Evolutionary conservation across 257 asterid genomes (phyloP), one percentile per base, ranked within the genome.

Genomic region (Haberlea rhodopensis): DNA sequence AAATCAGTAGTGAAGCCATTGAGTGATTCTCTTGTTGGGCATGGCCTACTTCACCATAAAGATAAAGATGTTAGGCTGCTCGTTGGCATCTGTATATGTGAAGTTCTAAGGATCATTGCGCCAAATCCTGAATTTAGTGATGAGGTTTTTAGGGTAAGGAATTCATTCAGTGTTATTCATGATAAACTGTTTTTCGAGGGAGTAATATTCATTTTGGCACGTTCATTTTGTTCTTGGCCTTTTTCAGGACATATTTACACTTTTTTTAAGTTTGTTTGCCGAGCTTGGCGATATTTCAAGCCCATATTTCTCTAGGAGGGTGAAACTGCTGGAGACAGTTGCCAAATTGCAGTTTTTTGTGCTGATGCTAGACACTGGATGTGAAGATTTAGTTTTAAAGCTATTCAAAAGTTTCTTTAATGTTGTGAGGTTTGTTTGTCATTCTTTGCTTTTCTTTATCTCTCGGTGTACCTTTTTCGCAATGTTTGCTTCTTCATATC

Each of bases 361-460:
- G 84, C 77, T 74, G 53, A 87, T 87, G 96, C 82, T 90, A 65
- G 91, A 88, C 68, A 79, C 74, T 71, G 95, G 94, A 55, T 84
- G 94, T 56, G 84, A 88, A 58, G 96, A 84, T 79, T 78, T 91
- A 78, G 79, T 79, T 72, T 74, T 84, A 57, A 82, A 83, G 81
- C 74, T 91, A 94, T 84, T 91, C 80, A 80, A 75, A 71, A 68
- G 46, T 75, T 84, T 91, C 72, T 91, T 91, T 63, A 71, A 75
- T 53, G 84, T 86, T 67, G 81, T 76, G 71, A 84, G 97, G 97
- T 91, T 76, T 73, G 70, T 43, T 19, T 77, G 71, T 66, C 62
- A 62, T 52, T 72, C 48, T 45, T 18, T 21, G 26, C 23, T 25
- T 27, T 58, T 23, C 18, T 63, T 57, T 32, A 52, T 43, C 60